These are phyloP conservation scores for Tulasnella sp. DNA, from an alignment of 768 basidiomycete genomes.

Conservation along the genomic window DNA sequence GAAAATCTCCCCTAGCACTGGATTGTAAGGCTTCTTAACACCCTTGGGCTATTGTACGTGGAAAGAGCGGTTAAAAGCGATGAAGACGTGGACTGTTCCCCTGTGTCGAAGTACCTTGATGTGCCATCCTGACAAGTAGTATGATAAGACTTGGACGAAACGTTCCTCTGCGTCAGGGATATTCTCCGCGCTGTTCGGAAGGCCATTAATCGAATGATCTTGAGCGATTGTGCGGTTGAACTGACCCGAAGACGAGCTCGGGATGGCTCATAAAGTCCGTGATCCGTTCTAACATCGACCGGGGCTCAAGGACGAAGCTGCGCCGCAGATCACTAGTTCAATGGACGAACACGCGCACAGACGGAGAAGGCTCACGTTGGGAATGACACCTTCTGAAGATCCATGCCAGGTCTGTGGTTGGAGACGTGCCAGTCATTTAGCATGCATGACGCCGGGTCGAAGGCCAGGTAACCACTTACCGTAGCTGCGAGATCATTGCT, in stretches of 20 bases:
- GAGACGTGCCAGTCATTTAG: constrained; percentile 7
- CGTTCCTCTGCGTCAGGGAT: constrained; percentile 78
- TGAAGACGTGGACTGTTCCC: neutral
- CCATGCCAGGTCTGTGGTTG: constrained; percentile 78
- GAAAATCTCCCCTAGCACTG: constrained; percentile 95
- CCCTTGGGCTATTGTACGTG: constrained; percentile 57
- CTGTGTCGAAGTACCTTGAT: constrained; percentile 49
- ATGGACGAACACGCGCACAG: neutral
- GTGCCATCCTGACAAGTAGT: constrained; percentile 99
- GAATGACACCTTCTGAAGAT: constrained; percentile 88
- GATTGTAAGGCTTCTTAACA: constrained; percentile 99
- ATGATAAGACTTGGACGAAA: constrained; percentile 83
- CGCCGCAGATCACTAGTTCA: neutral
- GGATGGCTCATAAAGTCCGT: constrained; percentile 99
- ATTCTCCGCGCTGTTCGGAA: constrained; percentile 58
- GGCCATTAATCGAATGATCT: neutral
- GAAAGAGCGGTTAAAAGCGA: neutral
- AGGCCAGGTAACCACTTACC: constrained; percentile 41
- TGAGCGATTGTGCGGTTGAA: constrained; percentile 19
- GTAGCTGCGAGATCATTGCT: constrained; percentile 80
- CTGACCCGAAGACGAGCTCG: constrained; percentile 90
- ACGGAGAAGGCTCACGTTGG: constrained; percentile 40
- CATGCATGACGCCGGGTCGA: neutral
- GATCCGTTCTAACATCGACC: constrained; percentile 96
- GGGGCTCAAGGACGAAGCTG: constrained; percentile 87